Percentiles rank a stretch among this genome's conserved stretches.
These are phyloP conservation scores for Coemansia sp. DNA, from an alignment of 192 early-diverging fungal species.

Conservation along the genomic window DNA sequence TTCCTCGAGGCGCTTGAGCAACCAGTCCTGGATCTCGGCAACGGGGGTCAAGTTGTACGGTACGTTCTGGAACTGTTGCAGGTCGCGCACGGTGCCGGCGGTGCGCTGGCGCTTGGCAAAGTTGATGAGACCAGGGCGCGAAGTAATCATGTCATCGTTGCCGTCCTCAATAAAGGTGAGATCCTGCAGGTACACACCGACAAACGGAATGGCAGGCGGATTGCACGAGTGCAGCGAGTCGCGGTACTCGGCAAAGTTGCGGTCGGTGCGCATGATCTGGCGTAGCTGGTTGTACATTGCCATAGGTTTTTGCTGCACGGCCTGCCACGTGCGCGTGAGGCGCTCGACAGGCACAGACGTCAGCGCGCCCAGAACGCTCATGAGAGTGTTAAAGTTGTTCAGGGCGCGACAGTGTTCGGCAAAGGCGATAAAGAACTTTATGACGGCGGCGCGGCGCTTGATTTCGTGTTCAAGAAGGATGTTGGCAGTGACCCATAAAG, in stretches of 20 bases:
- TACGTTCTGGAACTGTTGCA: constrained; percentile 85
- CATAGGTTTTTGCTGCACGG: constrained; percentile 60
- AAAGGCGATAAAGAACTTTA: constrained; percentile 86
- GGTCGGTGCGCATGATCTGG: constrained; percentile 72
- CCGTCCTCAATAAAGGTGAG: constrained; percentile 91
- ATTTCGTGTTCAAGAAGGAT: constrained; percentile 81
- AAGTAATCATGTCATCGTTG: constrained; percentile 70
- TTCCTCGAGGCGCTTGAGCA: constrained; percentile 67
- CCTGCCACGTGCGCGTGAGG: constrained; percentile 89
- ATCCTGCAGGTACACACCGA: constrained; percentile 84
- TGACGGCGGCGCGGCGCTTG: constrained; percentile 70
- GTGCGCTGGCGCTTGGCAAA: constrained; percentile 86
- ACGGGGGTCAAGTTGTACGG: constrained; percentile 77
- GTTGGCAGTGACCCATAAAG: constrained; percentile 82
- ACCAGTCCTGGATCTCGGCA: constrained; percentile 79
- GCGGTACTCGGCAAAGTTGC: constrained; percentile 83
- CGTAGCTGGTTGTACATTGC: constrained; percentile 65
- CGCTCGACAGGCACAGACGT: constrained; percentile 86
- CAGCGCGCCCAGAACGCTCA: constrained; percentile 87
- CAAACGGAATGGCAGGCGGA: constrained; percentile 79
- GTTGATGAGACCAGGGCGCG: constrained; percentile 74
- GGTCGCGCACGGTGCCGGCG: constrained; percentile 81
- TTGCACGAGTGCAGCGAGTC: constrained; percentile 78
- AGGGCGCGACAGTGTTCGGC: constrained; percentile 77
- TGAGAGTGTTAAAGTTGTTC: constrained; percentile 95